Conservation (phyloP, 2,329 filamentous ascomycete genomes). For the Cryoendolithus antarcticus region DNA sequence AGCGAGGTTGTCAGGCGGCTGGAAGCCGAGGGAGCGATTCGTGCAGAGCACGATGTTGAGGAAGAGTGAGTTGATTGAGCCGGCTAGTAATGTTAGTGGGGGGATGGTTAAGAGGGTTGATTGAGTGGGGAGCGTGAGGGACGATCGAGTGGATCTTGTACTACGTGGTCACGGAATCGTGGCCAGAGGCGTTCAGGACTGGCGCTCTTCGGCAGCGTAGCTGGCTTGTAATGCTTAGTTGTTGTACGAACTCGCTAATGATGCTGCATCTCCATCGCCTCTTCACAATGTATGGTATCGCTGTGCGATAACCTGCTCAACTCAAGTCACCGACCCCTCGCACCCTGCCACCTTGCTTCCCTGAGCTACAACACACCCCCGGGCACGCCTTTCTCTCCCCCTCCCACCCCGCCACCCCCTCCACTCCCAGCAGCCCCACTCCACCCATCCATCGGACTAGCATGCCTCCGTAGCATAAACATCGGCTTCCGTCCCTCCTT, state of each 20-base stretch:
- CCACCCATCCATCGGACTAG: conserved; percentile 32
- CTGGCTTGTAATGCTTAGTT: too few relatives aligned
- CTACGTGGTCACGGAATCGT: background rate
- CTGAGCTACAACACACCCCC: conserved; percentile 3
- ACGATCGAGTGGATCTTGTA: background rate
- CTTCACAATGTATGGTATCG: too few relatives aligned
- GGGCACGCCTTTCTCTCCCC: conserved; percentile 3
- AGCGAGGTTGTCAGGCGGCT: conserved; percentile 26
- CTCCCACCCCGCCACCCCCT: conserved; percentile 1
- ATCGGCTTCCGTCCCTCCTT: conserved; percentile 97
- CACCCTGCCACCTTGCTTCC: too few relatives aligned
- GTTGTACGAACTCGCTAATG: too few relatives aligned
- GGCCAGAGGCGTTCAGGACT: too few relatives aligned
- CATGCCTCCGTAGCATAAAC: conserved; percentile 82
- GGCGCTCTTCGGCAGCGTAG: too few relatives aligned
- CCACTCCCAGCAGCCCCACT: conserved; percentile 10
- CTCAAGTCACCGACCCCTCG: too few relatives aligned
- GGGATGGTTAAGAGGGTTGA: background rate
- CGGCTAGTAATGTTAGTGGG: background rate
- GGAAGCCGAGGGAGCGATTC: conserved; percentile 21
- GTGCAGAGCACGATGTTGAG: conserved; percentile 9
- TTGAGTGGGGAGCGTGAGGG: background rate
- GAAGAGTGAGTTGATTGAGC: conserved; percentile 7
- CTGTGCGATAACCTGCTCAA: too few relatives aligned
- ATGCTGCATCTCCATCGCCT: too few relatives aligned